Base-by-base conservation (phyloP, 108 stramenopile genomes). In the Nitzschia sp. region DNA sequence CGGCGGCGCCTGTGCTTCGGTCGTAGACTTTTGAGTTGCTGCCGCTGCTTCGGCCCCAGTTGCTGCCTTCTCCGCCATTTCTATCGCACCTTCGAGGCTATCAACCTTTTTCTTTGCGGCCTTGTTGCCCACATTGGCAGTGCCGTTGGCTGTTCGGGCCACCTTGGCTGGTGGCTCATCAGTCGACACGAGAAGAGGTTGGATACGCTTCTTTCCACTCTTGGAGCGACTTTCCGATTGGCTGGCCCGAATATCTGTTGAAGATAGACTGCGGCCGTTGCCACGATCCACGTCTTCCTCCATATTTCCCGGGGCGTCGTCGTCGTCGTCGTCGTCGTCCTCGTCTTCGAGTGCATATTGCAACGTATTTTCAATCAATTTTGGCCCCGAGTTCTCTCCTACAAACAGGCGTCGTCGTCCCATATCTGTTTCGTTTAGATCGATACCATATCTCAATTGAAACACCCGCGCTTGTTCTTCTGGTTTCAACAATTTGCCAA, bases 281-380 rank as follows among this genome's bases (percentile, higher is more conserved):
- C 38, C 47, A 1, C 31, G 13, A 3, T 34, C 66, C 21, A 11
- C 71, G 25, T 66, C 54, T 19, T 62, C 70, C 21, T 53, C 24
- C 31, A 58, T 56, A 19, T 69, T 70, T 33, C 59, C 45, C 19
- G 54, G 21, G 2, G 38, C 71, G 48, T 64, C 49, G 0, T 59
- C 58, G 5, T 45, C 54, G 32, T 62, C 82, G 17, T 59, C 49
- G 17, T 70, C 76, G 9, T 75, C 69, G 24, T 63, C 64, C 5
- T 84, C 69, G 63, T 84, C 78, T 59, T 93, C 92, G 72, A 93
- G 72, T 11, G 81, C 59, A 55, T 89, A 71, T 67, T 94, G 93
- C 27, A 91, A 63, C 27, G 90, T 77, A 80, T 94, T 94, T 70
- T 94, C 93, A 54, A 94, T 89, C 48, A 94, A 60, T 56, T 86